A percentile compares a stretch with the other conserved stretches of the same genome.
phyloP scores from a whole-genome alignment of 1,139 yeast genomes.

The Wickerhamomyces sp. region DNA sequence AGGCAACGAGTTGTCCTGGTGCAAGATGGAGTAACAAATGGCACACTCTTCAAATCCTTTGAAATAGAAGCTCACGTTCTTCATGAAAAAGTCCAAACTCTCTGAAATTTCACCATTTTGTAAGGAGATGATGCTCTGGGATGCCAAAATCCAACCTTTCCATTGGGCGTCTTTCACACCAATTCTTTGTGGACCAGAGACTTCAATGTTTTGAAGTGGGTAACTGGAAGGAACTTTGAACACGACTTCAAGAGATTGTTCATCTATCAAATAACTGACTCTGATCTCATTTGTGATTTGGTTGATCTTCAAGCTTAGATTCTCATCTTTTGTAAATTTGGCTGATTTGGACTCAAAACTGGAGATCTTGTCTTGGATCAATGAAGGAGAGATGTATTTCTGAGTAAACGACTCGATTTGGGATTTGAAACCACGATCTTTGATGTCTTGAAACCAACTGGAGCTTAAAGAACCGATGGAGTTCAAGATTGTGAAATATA shows the following conservation, averaged over 20 bases:
- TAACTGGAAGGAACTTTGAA: slow-evolving; percentile 66
- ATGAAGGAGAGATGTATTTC: slow-evolving; percentile 55
- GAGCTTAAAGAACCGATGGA: slow-evolving; percentile 65
- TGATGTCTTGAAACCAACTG: slow-evolving; percentile 59
- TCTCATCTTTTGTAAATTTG: slow-evolving; percentile 38
- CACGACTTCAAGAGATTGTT: slow-evolving; percentile 77
- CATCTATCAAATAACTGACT: slow-evolving; percentile 77
- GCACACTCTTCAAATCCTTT: slow-evolving; percentile 96
- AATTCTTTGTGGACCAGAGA: slow-evolving; percentile 72
- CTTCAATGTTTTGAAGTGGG: slow-evolving; percentile 69
- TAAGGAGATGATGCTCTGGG: slow-evolving; percentile 67
- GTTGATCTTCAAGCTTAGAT: slow-evolving; percentile 59
- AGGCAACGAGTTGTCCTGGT: slow-evolving; percentile 83
- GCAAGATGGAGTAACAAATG: slow-evolving; percentile 86
- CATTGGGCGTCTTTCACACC: slow-evolving; percentile 93
- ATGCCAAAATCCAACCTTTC: slow-evolving; percentile 93
- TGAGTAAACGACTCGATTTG: slow-evolving; percentile 52
- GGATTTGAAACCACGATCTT: slow-evolving; percentile 28
- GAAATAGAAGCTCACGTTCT: slow-evolving; percentile 77
- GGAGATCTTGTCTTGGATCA: slow-evolving; percentile 47
- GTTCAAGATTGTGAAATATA: slow-evolving; percentile 52
- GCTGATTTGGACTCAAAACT: slow-evolving; percentile 21
- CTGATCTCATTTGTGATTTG: slow-evolving; percentile 62
- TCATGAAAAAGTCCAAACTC: slow-evolving; percentile 75
- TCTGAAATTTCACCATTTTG: slow-evolving; percentile 80